Evolutionary conservation across 73 alveolate species (phyloP).

Genomic region (Paramecium sonneborni): DNA sequence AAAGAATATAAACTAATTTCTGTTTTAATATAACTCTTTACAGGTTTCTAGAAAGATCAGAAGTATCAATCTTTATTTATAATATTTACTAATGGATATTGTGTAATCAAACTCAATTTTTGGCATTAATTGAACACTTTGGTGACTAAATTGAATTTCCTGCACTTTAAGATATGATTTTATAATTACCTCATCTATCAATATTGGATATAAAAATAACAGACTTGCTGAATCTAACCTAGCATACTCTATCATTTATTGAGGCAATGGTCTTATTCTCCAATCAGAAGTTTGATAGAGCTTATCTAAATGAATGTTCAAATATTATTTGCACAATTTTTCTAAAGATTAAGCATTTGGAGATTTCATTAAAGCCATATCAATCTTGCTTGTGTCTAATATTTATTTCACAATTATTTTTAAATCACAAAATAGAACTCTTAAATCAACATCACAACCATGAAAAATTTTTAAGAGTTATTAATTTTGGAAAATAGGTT

Average conservation of each 20-base stretch:
- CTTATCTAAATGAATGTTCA: slow-evolving; percentile 4
- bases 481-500: background rate
- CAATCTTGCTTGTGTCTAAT: slow-evolving; percentile 51
- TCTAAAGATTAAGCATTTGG: slow-evolving; percentile 18
- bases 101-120: slow-evolving; percentile 5
- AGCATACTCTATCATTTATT: slow-evolving; percentile 57
- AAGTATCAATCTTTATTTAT: too few species aligned
- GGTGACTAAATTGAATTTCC: background rate
- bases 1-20: background rate
- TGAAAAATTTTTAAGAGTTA: slow-evolving; percentile 35
- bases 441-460: slow-evolving; percentile 43
- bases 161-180: background rate
- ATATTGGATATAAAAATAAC: slow-evolving; percentile 14
- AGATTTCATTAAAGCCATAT: background rate
- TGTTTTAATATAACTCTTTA: background rate
- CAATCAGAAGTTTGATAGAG: slow-evolving; percentile 58
- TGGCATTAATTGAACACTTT: background rate
- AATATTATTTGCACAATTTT: background rate
- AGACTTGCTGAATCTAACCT: slow-evolving; percentile 49
- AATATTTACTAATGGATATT: slow-evolving; percentile 20
- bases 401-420: background rate
- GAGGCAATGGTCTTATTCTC: slow-evolving; percentile 65
- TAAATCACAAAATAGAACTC: slow-evolving; percentile 9
- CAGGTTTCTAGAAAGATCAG: background rate
- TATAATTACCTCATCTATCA: background rate